Percentiles rank a stretch among this genome's conserved stretches.
phyloP scores from a whole-genome alignment of 805 yeast species.

The Metschnikowia rubicola region DNA sequence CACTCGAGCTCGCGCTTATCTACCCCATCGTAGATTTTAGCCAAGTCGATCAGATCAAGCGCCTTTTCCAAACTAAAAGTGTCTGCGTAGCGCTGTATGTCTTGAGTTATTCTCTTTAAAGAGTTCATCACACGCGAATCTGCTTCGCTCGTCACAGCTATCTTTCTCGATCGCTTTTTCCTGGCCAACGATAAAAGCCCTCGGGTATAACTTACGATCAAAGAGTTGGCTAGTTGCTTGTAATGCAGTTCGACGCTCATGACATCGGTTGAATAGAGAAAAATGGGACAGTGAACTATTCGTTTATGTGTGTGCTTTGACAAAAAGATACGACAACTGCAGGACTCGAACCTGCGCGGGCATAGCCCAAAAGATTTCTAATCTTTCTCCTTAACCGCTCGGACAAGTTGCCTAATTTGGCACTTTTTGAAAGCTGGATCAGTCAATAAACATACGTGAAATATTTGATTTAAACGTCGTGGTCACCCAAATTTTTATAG shows the following conservation, averaged over 20 bases:
- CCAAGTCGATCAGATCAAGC: constrained; percentile 61
- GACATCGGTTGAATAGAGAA: background rate
- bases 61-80: constrained; percentile 43
- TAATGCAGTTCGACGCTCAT: constrained; percentile 14
- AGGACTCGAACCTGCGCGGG: constrained; percentile 81
- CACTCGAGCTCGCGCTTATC: constrained; percentile 40
- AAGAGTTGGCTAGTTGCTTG: constrained; percentile 7
- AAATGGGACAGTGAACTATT: background rate
- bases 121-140: constrained; percentile 3
- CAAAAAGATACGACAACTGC: constrained; percentile 55
- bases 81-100: constrained; percentile 11
- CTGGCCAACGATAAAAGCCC: constrained; percentile 4
- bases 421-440: no score
- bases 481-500: no score
- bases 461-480: no score
- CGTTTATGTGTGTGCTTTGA: background rate
- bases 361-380: constrained; percentile 72
- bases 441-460: no score
- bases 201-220: constrained; percentile 10
- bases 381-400: constrained; percentile 78
- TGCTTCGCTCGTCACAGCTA: background rate
- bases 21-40: constrained; percentile 54
- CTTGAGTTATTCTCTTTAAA: constrained; percentile 1
- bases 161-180: background rate
- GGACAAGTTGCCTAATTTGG: constrained; percentile 51